Evolutionary conservation across 768 basidiomycete genomes (phyloP).

Genomic region (Kwoniella shandongensis): DNA sequence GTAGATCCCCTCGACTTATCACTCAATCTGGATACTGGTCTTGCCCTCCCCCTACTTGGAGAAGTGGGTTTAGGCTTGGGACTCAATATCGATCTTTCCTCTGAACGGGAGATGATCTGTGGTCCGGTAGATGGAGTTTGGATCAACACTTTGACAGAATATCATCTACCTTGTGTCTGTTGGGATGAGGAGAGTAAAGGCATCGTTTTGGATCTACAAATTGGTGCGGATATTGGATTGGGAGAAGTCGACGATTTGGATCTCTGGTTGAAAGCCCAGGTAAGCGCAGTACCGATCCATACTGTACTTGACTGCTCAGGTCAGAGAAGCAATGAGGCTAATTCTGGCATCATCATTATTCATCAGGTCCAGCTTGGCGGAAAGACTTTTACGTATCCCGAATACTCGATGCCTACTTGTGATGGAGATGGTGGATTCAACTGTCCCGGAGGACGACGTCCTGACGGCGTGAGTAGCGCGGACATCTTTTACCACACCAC

Average conservation of each 20-base stretch:
- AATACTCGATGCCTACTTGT: slow-evolving; percentile 18
- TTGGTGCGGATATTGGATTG: slow-evolving; percentile 14
- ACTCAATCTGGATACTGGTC: background rate
- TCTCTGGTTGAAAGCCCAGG: slow-evolving; percentile 13
- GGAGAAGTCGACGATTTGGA: slow-evolving; percentile 15
- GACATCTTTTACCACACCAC: too few species aligned
- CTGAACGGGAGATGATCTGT: slow-evolving; percentile 12
- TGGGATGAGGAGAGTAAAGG: slow-evolving; percentile 6
- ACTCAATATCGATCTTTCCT: slow-evolving; percentile 12
- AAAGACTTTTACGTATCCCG: slow-evolving; percentile 15
- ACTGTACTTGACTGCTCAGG: background rate
- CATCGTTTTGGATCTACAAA: slow-evolving; percentile 14
- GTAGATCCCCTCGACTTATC: slow-evolving; percentile 13
- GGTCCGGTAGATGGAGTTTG: slow-evolving; percentile 10
- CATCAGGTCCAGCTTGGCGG: slow-evolving; percentile 17
- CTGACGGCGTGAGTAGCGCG: slow-evolving; percentile 21
- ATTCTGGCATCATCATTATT: too few species aligned
- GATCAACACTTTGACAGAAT: background rate
- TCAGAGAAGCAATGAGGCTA: too few species aligned
- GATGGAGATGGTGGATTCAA: slow-evolving; percentile 24
- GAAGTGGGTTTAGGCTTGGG: slow-evolving; percentile 9
- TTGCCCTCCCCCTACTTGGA: background rate
- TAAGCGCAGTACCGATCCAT: background rate
- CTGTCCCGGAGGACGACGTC: slow-evolving; percentile 13
- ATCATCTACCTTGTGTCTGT: slow-evolving; percentile 15